A percentile compares a stretch with the other conserved stretches of the same genome.
Conservation (phyloP, 768 basidiomycete genomes). For the Obba rivulosa region DNA sequence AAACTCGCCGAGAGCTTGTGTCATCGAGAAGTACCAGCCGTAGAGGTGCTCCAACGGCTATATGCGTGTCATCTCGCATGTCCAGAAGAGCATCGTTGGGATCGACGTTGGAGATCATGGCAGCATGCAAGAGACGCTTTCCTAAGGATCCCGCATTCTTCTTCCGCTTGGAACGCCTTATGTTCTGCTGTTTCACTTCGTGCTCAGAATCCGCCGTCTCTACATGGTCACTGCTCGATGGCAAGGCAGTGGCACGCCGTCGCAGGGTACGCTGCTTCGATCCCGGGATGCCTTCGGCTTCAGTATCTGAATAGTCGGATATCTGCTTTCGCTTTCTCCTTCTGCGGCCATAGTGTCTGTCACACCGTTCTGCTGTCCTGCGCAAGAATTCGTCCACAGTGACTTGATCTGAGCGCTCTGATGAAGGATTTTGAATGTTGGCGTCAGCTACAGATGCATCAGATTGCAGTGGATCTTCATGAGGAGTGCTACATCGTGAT, state of each 20-base stretch:
- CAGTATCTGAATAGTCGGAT: not conserved
- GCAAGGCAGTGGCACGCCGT: no score
- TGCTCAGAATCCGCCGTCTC: not conserved
- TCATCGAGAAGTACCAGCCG: conserved; percentile 17
- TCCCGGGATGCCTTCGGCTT: not conserved
- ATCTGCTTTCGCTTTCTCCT: not conserved
- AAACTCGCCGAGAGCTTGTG: conserved; percentile 4
- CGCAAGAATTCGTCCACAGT: conserved; percentile 75
- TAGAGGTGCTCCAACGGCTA: conserved; percentile 22
- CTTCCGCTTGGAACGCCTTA: not conserved
- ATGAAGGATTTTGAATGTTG: not conserved
- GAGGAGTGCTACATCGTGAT: no score
- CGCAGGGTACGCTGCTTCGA: not conserved
- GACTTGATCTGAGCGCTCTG: not conserved
- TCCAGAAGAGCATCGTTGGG: conserved; percentile 18
- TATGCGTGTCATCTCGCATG: conserved; percentile 7
- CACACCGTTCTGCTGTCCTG: conserved; percentile 42
- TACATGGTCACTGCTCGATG: no score
- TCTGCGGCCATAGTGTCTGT: not conserved
- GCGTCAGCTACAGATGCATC: no score
- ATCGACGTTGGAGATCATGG: conserved; percentile 29
- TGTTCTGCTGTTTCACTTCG: not conserved
- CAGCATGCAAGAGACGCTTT: conserved; percentile 32
- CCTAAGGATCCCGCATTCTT: conserved; percentile 22
- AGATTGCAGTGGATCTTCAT: no score